Evolutionary conservation across 352 stramenopile genomes (phyloP).

Genomic region (Phytophthora pini): DNA sequence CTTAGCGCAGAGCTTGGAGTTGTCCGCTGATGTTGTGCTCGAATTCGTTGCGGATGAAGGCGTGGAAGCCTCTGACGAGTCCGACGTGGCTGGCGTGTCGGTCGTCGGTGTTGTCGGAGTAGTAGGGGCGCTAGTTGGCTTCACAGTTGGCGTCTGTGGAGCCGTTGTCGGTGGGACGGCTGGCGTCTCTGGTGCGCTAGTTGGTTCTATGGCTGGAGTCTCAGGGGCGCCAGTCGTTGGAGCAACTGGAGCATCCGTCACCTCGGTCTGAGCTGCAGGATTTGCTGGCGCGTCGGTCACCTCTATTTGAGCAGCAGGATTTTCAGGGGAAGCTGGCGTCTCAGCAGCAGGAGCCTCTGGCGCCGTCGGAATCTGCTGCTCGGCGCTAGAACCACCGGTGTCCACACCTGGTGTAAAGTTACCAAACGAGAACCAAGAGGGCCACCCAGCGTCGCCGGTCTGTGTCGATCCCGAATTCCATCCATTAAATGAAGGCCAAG

Average conservation of each 20-base stretch:
- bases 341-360: too few relatives aligned
- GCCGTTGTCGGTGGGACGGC: neutral
- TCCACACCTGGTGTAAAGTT: neutral
- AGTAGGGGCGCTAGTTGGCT: neutral
- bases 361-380: neutral
- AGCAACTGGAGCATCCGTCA: neutral
- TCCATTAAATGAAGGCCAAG: neutral
- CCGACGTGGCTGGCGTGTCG: neutral
- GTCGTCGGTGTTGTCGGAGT: neutral
- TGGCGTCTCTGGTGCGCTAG: neutral
- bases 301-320: too few relatives aligned
- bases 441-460: neutral
- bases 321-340: too few relatives aligned
- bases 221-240: neutral
- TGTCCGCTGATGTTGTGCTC: constrained; percentile 3
- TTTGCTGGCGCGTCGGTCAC: too few relatives aligned
- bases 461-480: neutral
- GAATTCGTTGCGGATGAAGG: neutral
- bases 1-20: constrained; percentile 49
- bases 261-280: neutral
- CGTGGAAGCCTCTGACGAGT: neutral
- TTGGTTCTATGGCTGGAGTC: neutral
- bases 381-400: neutral
- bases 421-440: neutral
- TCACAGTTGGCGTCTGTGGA: neutral